phyloP scores from a whole-genome alignment of 345 rosid species.

The Camelina hispida region DNA sequence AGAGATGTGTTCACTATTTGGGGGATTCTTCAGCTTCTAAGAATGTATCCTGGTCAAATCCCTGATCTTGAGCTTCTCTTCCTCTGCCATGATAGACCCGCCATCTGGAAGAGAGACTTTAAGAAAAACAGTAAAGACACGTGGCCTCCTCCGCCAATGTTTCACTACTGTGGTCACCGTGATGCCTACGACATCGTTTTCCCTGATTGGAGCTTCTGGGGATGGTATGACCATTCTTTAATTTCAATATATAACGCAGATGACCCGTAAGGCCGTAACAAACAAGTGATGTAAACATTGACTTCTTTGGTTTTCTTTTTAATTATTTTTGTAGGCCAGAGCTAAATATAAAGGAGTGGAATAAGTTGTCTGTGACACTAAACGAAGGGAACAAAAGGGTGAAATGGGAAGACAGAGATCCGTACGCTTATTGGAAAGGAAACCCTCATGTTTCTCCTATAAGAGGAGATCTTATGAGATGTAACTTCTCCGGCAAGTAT shows the following conservation, averaged over 20 bases:
- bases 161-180: constrained; percentile 62
- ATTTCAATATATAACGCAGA: background rate
- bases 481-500: constrained; percentile 49
- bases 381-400: constrained; percentile 53
- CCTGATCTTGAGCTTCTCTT: constrained; percentile 74
- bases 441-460: constrained; percentile 50
- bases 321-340: constrained; percentile 52
- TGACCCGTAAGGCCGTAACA: background rate
- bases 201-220: constrained; percentile 87
- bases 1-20: constrained; percentile 69
- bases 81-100: constrained; percentile 52
- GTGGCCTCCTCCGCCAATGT: constrained; percentile 62
- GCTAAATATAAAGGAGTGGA: constrained; percentile 72
- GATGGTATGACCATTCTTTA: constrained; percentile 48
- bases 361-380: constrained; percentile 46
- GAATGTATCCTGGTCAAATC: constrained; percentile 66
- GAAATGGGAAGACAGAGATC: constrained; percentile 66
- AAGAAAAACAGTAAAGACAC: constrained; percentile 29
- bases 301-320: no score
- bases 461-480: constrained; percentile 57
- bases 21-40: constrained; percentile 77
- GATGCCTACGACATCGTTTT: constrained; percentile 57
- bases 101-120: constrained; percentile 45
- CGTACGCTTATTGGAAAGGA: constrained; percentile 78
- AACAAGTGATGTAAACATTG: background rate